phyloP scores from a whole-genome alignment of 2,329 filamentous ascomycete genomes.

The Cryphonectria parasitica region DNA sequence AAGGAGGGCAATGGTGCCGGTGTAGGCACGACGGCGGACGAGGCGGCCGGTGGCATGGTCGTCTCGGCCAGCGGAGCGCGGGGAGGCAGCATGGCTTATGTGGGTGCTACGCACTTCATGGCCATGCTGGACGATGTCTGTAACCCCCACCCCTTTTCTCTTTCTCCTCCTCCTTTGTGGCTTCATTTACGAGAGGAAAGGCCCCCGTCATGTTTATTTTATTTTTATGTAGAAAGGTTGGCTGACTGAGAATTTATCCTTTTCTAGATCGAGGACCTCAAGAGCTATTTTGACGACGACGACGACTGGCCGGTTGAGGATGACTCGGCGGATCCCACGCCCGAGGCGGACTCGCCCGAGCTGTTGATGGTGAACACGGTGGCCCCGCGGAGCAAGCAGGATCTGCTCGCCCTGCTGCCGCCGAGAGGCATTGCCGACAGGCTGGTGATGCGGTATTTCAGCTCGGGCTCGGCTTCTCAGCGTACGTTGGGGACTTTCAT shows the following conservation, averaged over 20 bases:
- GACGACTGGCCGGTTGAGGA: slow-evolving; percentile 40
- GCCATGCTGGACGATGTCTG: slow-evolving; percentile 62
- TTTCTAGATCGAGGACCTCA: slow-evolving; percentile 60
- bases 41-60: slow-evolving; percentile 44
- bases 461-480: slow-evolving; percentile 55
- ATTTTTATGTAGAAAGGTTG: not conserved
- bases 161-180: not conserved
- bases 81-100: slow-evolving; percentile 50
- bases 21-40: slow-evolving; percentile 29
- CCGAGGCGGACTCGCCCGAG: slow-evolving; percentile 46
- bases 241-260: not conserved
- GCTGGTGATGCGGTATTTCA: slow-evolving; percentile 58
- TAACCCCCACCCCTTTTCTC: not conserved
- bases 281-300: slow-evolving; percentile 58
- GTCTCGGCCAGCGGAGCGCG: slow-evolving; percentile 43
- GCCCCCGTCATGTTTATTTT: not conserved
- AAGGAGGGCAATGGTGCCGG: slow-evolving; percentile 19
- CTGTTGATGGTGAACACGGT: slow-evolving; percentile 47
- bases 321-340: slow-evolving; percentile 36
- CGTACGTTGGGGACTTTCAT: slow-evolving; percentile 42
- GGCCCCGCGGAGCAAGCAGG: slow-evolving; percentile 46
- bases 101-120: slow-evolving; percentile 64
- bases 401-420: slow-evolving; percentile 54
- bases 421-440: slow-evolving; percentile 51
- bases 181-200: not conserved